phyloP scores from a whole-genome alignment of 129 eudicot genomes.

The Helichrysum umbraculigerum region DNA sequence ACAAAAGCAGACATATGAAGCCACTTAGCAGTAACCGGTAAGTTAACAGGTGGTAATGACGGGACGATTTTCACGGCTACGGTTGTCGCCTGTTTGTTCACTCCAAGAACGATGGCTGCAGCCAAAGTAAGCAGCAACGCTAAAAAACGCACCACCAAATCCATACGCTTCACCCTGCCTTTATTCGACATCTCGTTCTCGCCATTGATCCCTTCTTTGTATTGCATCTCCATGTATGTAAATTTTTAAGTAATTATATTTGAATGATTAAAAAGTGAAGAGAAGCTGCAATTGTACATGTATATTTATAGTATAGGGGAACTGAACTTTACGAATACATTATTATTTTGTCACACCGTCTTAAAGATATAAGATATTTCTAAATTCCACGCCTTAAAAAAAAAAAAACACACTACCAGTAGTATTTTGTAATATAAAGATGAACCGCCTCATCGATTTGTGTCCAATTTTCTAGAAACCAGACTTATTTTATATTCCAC shows the following conservation, averaged over 20 bases:
- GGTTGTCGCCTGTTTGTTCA: conserved; percentile 46
- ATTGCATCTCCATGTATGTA: conserved; percentile 29
- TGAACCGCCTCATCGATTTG: too few relatives aligned
- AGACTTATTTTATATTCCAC: too few relatives aligned
- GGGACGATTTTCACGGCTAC: conserved; percentile 42
- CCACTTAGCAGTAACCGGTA: conserved; percentile 69
- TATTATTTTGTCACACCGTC: neutral
- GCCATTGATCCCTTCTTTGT: conserved; percentile 26
- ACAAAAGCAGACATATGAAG: conserved; percentile 69
- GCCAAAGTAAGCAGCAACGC: conserved; percentile 50
- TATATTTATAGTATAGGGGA: conserved; percentile 10
- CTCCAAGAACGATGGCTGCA: conserved; percentile 61
- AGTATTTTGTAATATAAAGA: too few relatives aligned
- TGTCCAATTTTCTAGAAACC: too few relatives aligned
- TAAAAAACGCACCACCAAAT: conserved; percentile 44
- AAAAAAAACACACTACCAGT: too few relatives aligned
- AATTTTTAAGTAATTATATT: neutral
- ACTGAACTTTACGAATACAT: neutral
- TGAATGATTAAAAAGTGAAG: neutral
- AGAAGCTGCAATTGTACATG: neutral
- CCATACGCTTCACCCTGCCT: conserved; percentile 33
- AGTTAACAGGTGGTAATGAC: conserved; percentile 53
- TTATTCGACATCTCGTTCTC: neutral
- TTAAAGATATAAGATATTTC: conserved; percentile 18
- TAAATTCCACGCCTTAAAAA: too few relatives aligned